Conservation (phyloP, 352 stramenopile species). For the Pythium myriotylum region DNA sequence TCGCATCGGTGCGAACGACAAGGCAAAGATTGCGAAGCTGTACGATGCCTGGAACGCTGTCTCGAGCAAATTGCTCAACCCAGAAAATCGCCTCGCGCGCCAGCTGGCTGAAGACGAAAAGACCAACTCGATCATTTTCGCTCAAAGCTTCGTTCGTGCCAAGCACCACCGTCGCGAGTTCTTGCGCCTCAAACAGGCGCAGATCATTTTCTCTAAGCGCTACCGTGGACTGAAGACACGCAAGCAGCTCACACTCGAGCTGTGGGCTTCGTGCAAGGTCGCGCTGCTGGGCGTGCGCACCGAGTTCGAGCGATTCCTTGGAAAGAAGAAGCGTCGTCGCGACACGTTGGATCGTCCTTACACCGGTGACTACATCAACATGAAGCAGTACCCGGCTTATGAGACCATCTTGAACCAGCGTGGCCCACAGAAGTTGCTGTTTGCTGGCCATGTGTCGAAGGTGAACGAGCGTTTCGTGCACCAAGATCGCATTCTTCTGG, state of each 20-base stretch:
- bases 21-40: slow-evolving; percentile 50
- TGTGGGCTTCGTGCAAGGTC: slow-evolving; percentile 75
- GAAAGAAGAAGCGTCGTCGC: slow-evolving; percentile 85
- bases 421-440: slow-evolving; percentile 66
- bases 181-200: slow-evolving; percentile 54
- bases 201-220: slow-evolving; percentile 78
- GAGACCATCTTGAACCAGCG: slow-evolving; percentile 62
- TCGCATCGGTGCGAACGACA: slow-evolving; percentile 52
- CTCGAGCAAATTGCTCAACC: slow-evolving; percentile 52
- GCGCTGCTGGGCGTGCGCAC: slow-evolving; percentile 77
- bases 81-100: slow-evolving; percentile 45
- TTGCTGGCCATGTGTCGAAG: slow-evolving; percentile 72
- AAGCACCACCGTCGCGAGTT: slow-evolving; percentile 55
- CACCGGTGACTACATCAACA: slow-evolving; percentile 78
- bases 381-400: slow-evolving; percentile 73
- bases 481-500: slow-evolving; percentile 74
- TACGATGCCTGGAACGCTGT: slow-evolving; percentile 67
- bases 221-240: slow-evolving; percentile 76
- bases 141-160: slow-evolving; percentile 73
- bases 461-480: slow-evolving; percentile 86
- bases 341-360: slow-evolving; percentile 78
- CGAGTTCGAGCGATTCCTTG: slow-evolving; percentile 83
- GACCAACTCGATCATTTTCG: slow-evolving; percentile 70
- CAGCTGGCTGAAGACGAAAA: slow-evolving; percentile 63
- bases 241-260: slow-evolving; percentile 64